Evolutionary conservation across 306 rosid genomes (phyloP).

Genomic region (Cicer judaicum): DNA sequence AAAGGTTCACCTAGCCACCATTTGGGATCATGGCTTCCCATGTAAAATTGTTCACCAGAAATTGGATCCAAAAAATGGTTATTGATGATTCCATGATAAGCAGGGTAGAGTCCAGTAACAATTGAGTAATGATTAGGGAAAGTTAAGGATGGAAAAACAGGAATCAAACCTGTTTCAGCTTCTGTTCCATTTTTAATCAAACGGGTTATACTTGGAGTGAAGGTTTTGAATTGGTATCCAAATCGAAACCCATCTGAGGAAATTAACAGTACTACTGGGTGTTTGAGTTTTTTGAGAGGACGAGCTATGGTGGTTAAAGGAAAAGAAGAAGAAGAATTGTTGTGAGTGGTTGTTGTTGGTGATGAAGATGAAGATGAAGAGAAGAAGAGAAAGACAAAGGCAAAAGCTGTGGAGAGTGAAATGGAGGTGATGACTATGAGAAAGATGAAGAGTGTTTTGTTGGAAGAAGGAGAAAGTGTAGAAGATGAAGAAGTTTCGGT

Average conservation of each 20-base stretch:
- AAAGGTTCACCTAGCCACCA: conserved; percentile 99
- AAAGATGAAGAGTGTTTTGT: conserved; percentile 66
- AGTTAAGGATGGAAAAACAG: conserved; percentile 88
- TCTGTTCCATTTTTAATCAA: conserved; percentile 87
- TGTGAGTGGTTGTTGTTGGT: not conserved
- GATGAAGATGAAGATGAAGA: conserved; percentile 26
- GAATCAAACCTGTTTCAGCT: conserved; percentile 83
- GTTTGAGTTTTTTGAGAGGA: conserved; percentile 67
- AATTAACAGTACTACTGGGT: conserved; percentile 66
- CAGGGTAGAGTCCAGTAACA: conserved; percentile 92
- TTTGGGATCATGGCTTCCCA: conserved; percentile 83
- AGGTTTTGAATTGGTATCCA: conserved; percentile 91
- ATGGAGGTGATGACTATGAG: conserved; percentile 63
- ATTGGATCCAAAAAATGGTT: conserved; percentile 77
- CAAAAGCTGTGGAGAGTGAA: conserved; percentile 69
- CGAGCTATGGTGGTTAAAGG: conserved; percentile 50
- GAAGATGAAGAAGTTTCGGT: conserved; percentile 56
- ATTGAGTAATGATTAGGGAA: conserved; percentile 96
- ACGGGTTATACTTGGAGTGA: conserved; percentile 70
- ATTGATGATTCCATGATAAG: conserved; percentile 88
- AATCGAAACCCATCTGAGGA: conserved; percentile 97
- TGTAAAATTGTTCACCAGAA: conserved; percentile 69
- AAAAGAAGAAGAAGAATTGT: conserved; percentile 11
- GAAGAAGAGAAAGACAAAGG: conserved; percentile 77
- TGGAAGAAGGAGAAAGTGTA: conserved; percentile 38